Percentiles rank a stretch among this genome's conserved stretches.
phyloP scores from a whole-genome alignment of 768 basidiomycete species.

The Dentipellis sp. region DNA sequence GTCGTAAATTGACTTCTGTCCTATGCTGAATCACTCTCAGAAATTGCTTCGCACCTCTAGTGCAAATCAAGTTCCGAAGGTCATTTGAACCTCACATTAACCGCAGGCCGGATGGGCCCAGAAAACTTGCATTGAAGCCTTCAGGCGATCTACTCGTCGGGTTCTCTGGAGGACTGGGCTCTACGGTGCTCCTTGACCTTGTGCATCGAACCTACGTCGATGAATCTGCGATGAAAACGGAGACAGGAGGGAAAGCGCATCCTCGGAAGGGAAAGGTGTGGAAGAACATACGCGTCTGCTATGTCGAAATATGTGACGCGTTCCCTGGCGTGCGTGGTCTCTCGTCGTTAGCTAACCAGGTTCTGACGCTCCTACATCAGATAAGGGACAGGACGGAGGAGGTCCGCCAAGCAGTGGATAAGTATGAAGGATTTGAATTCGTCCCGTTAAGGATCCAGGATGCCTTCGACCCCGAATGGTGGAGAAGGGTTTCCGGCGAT shows the following conservation, averaged over 20 bases:
- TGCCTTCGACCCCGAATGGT: constrained; percentile 66
- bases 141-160: constrained; percentile 60
- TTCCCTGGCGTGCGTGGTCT: constrained; percentile 45
- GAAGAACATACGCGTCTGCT: constrained; percentile 54
- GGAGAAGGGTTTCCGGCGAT: constrained; percentile 36
- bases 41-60: constrained; percentile 57
- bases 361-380: constrained; percentile 23
- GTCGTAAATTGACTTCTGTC: constrained; percentile 1
- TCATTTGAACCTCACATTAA: constrained; percentile 59
- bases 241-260: constrained; percentile 53
- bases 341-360: not conserved
- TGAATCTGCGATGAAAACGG: constrained; percentile 16
- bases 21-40: constrained; percentile 21
- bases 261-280: constrained; percentile 55
- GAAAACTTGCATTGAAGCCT: constrained; percentile 54
- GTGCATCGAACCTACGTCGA: constrained; percentile 51
- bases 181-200: constrained; percentile 63
- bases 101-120: constrained; percentile 39
- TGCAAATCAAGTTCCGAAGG: constrained; percentile 55
- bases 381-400: constrained; percentile 46
- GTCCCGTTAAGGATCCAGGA: constrained; percentile 60
- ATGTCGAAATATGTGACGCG: constrained; percentile 59
- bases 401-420: constrained; percentile 33
- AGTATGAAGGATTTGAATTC: constrained; percentile 47
- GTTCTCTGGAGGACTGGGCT: constrained; percentile 74